These are phyloP conservation scores for Gloeophyllum trabeum DNA, from an alignment of 768 basidiomycete species.

Conservation along the genomic window DNA sequence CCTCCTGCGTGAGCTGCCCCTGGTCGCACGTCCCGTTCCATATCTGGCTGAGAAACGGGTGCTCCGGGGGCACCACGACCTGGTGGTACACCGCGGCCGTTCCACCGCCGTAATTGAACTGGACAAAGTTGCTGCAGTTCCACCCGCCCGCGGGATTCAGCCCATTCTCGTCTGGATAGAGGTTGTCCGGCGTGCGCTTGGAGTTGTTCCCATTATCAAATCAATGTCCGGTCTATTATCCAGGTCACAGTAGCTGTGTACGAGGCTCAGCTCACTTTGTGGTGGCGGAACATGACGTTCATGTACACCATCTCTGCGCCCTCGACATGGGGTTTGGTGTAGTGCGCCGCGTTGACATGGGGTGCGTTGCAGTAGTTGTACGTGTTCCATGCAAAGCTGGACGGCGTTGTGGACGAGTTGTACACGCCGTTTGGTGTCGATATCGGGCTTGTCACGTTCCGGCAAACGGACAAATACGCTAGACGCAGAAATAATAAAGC, in stretches of 20 bases:
- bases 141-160: slow-evolving; percentile 27
- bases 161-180: slow-evolving; percentile 29
- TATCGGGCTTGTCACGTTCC: too few species aligned
- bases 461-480: too few species aligned
- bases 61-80: slow-evolving; percentile 24
- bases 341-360: slow-evolving; percentile 29
- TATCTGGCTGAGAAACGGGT: slow-evolving; percentile 30
- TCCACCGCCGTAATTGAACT: slow-evolving; percentile 27
- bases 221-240: not conserved
- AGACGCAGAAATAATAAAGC: too few species aligned
- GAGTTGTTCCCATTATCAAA: not conserved
- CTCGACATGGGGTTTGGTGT: slow-evolving; percentile 17
- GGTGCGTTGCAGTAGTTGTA: slow-evolving; percentile 46
- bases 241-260: too few species aligned
- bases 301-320: slow-evolving; percentile 26
- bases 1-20: slow-evolving; percentile 34
- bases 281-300: slow-evolving; percentile 32
- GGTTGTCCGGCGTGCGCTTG: slow-evolving; percentile 38
- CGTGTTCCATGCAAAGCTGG: slow-evolving; percentile 31
- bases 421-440: slow-evolving; percentile 34
- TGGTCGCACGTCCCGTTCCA: slow-evolving; percentile 38
- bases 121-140: slow-evolving; percentile 26
- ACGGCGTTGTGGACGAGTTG: slow-evolving; percentile 31
- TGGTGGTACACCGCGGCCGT: slow-evolving; percentile 25
- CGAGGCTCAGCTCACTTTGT: slow-evolving; percentile 24